phyloP scores from a whole-genome alignment of 208 protist genomes.

The Perkinsela sp. region DNA sequence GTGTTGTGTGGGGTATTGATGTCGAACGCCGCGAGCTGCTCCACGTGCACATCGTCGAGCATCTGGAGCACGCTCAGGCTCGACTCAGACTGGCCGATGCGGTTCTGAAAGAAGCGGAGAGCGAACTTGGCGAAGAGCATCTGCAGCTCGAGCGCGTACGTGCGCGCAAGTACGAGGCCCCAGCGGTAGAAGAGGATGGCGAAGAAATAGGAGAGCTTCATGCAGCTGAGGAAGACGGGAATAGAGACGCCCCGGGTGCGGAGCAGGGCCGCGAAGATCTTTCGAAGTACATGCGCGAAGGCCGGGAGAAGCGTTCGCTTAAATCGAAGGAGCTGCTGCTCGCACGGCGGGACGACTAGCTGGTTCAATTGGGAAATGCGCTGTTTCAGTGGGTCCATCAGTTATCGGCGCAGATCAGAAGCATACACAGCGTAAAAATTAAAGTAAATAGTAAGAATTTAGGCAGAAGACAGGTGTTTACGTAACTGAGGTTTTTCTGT shows the following conservation, averaged over 20 bases:
- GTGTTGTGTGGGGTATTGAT: not conserved
- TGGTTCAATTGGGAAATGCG: no score
- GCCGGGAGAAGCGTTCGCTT: not conserved
- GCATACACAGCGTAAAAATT: no score
- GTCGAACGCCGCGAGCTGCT: not conserved
- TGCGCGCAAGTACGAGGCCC: slow-evolving; percentile 12
- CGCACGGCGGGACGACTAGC: no score
- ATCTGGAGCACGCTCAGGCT: not conserved
- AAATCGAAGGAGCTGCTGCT: not conserved
- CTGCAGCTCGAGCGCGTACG: slow-evolving; percentile 23
- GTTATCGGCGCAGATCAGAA: no score
- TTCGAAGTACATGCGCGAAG: not conserved
- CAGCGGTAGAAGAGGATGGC: not conserved
- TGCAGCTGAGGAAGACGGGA: not conserved
- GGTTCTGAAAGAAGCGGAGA: not conserved
- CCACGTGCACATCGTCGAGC: not conserved
- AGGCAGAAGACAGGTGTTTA: no score
- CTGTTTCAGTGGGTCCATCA: no score
- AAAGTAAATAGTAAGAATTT: no score
- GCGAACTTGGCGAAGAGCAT: not conserved
- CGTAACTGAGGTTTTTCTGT: no score
- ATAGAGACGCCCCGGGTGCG: not conserved
- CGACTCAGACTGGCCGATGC: not conserved
- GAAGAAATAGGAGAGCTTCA: not conserved
- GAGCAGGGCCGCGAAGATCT: not conserved